These are phyloP conservation scores for Dittrichia graveolens DNA, from an alignment of 129 eudicot species.

Conservation along the genomic window DNA sequence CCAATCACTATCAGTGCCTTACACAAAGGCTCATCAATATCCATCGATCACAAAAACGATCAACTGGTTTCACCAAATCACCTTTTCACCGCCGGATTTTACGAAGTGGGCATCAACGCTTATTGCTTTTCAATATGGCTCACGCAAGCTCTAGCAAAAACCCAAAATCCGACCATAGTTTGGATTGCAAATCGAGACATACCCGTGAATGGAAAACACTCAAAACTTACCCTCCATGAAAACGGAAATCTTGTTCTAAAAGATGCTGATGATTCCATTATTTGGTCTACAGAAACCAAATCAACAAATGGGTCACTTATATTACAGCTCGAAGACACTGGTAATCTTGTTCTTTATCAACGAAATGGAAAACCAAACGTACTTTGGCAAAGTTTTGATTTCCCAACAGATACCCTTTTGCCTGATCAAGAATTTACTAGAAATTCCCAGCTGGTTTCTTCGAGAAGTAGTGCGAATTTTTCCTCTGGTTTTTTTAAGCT, in stretches of 20 bases:
- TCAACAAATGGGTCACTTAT: slow-evolving; percentile 6
- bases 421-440: slow-evolving; percentile 44
- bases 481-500: slow-evolving; percentile 46
- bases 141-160: slow-evolving; percentile 15
- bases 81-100: slow-evolving; percentile 48
- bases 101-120: slow-evolving; percentile 49
- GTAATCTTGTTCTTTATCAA: slow-evolving; percentile 44
- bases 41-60: slow-evolving; percentile 20
- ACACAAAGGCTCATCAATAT: slow-evolving; percentile 38
- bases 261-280: slow-evolving; percentile 34
- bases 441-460: slow-evolving; percentile 32
- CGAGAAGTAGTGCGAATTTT: slow-evolving; percentile 33
- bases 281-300: slow-evolving; percentile 42
- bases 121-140: slow-evolving; percentile 52
- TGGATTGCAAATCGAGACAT: slow-evolving; percentile 60
- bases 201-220: slow-evolving; percentile 50
- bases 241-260: slow-evolving; percentile 45
- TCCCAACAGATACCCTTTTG: slow-evolving; percentile 56
- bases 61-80: slow-evolving; percentile 34
- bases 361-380: not conserved
- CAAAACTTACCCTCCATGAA: slow-evolving; percentile 31
- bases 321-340: slow-evolving; percentile 33
- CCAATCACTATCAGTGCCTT: not conserved
- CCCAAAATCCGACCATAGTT: slow-evolving; percentile 24
- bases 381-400: slow-evolving; percentile 58